Evolutionary conservation across 768 basidiomycete genomes (phyloP).

Genomic region (Cystoderma amianthinum): DNA sequence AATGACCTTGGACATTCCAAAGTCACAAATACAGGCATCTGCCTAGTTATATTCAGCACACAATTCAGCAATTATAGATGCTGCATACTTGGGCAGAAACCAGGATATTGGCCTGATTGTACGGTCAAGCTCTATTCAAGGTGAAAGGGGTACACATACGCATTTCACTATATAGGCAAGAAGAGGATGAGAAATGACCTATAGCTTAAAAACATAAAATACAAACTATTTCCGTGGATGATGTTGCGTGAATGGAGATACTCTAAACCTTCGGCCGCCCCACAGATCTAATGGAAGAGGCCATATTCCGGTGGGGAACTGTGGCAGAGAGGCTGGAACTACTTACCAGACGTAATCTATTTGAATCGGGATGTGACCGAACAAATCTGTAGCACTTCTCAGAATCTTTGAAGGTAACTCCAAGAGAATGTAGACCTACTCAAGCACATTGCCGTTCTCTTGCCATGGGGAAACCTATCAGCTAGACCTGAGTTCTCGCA

Average conservation of each 20-base stretch:
- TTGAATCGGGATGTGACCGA: not conserved
- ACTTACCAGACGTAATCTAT: not conserved
- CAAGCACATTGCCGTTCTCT: constrained; percentile 46
- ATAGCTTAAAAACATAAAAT: constrained; percentile 3
- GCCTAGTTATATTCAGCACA: constrained; percentile 26
- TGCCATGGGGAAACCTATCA: constrained; percentile 58
- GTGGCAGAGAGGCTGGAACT: too few species aligned
- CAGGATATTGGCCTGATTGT: constrained; percentile 46
- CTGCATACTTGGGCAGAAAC: constrained; percentile 35
- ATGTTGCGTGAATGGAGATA: constrained; percentile 47
- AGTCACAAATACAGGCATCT: constrained; percentile 52
- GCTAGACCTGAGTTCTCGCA: not conserved
- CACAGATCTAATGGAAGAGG: constrained; percentile 46
- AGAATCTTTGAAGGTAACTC: constrained; percentile 34
- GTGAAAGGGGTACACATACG: constrained; percentile 21
- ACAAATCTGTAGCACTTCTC: constrained; percentile 9
- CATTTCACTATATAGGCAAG: constrained; percentile 42
- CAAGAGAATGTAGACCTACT: constrained; percentile 25
- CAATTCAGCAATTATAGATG: too few species aligned
- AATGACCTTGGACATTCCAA: constrained; percentile 57
- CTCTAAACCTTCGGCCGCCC: constrained; percentile 49
- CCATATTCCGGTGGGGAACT: too few species aligned
- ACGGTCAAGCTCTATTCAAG: constrained; percentile 1
- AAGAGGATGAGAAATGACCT: constrained; percentile 1
- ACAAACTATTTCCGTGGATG: constrained; percentile 56